phyloP scores from a whole-genome alignment of 768 basidiomycete species.

The Cystoderma amianthinum region DNA sequence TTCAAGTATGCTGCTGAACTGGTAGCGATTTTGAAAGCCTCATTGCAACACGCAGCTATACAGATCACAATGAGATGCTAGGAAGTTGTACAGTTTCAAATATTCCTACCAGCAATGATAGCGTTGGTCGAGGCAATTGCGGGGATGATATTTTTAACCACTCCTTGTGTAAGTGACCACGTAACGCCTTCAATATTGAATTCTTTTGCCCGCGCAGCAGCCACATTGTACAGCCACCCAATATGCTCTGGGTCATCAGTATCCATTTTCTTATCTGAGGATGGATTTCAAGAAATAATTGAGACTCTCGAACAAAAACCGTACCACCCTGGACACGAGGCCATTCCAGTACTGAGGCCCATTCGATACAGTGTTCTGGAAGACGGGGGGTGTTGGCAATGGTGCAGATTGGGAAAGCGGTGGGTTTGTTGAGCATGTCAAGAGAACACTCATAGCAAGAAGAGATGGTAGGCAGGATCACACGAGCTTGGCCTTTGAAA shows the following conservation, averaged over 20 bases:
- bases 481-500: slow-evolving; percentile 97
- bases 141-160: slow-evolving; percentile 99
- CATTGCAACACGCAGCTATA: slow-evolving; percentile 93
- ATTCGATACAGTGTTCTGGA: slow-evolving; percentile 98
- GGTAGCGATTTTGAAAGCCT: slow-evolving; percentile 98
- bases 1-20: slow-evolving; percentile 90
- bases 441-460: slow-evolving; percentile 98
- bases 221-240: slow-evolving; percentile 82
- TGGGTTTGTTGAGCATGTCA: slow-evolving; percentile 97
- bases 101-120: slow-evolving; percentile 78
- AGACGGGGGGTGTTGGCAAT: slow-evolving; percentile 98
- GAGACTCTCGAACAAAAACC: slow-evolving; percentile 6
- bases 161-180: slow-evolving; percentile 95
- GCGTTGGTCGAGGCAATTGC: slow-evolving; percentile 99
- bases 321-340: slow-evolving; percentile 86
- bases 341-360: slow-evolving; percentile 99
- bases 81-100: neutral
- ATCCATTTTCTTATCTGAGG: slow-evolving; percentile 87
- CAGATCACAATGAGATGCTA: slow-evolving; percentile 1
- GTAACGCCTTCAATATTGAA: slow-evolving; percentile 99
- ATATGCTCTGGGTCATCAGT: slow-evolving; percentile 98
- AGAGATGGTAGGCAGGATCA: slow-evolving; percentile 90
- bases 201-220: slow-evolving; percentile 78
- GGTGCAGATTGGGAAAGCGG: slow-evolving; percentile 96
- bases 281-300: neutral